Base-by-base conservation (phyloP, 768 basidiomycete species). In the Paxillus ammoniavirescens region DNA sequence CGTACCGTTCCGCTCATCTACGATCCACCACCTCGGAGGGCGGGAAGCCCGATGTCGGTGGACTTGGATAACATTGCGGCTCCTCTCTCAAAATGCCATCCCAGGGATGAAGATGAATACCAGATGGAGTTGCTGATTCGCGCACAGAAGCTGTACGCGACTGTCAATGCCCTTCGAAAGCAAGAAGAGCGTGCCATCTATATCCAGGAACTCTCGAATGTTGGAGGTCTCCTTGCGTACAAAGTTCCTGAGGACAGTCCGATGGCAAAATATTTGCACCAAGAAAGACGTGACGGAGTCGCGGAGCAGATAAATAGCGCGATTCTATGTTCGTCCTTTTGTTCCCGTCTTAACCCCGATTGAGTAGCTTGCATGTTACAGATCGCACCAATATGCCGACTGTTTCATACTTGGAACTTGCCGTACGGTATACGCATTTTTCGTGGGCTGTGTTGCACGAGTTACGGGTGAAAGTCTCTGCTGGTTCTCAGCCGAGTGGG, bases 291-390 rank as follows among this genome's bases (percentile, higher is more conserved):
- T 54, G 87, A 90, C 58, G 82, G 81, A 5, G 81, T 97, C 18
- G 93, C 93, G 5, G 89, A 92, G 53, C 90, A 94, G 71, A 85
- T 98, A 40, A 89, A 95, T 59, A 78, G 82, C 42, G 94, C 93
- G 14, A 89, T 97, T 44, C 70, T 97, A 12, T 75, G 94, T 94
- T 61, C 66, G 91, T 77, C 2, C 2, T 35, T 49, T 51, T 3
- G 8, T 37, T 2, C 5, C 4, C 1, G 36, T 53, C 17, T 50
- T 14, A 30, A 45, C 7, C 21, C 26, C 10, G 49, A 67, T 48
- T 5, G 21, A 40, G 35, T 14, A 15, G 18, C 13, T 37, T 28
- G 17, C 14, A 30, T 30, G 36, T 45, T 52, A 23, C 45, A 90
- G 88, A 82, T 62, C 73, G 79, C 43, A 75, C 71, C 2, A 76